These are phyloP conservation scores for Candida succiphila DNA, from an alignment of 805 yeast genomes.

Conservation along the genomic window DNA sequence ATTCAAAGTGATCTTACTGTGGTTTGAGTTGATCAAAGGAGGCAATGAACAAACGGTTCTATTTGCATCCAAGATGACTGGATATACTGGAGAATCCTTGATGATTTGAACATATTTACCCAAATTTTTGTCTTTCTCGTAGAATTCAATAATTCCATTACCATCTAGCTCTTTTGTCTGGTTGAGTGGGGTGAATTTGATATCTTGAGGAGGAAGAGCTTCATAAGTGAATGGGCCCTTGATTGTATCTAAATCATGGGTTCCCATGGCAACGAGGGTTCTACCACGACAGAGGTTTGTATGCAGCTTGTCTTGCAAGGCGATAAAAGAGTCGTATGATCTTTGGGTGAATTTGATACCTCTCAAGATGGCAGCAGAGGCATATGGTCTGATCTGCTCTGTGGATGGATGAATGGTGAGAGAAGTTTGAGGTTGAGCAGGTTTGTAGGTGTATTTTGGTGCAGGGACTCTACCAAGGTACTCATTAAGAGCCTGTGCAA, in stretches of 20 bases:
- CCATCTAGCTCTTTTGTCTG: constrained; percentile 67
- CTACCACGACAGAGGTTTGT: constrained; percentile 94
- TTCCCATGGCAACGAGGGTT: constrained; percentile 96
- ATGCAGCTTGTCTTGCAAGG: constrained; percentile 93
- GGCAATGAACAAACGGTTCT: constrained; percentile 85
- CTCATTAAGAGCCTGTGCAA: constrained; percentile 89
- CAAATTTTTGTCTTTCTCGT: constrained; percentile 82
- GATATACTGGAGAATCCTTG: constrained; percentile 80
- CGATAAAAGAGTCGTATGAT: constrained; percentile 87
- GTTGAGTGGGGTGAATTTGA: constrained; percentile 68
- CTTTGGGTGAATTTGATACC: constrained; percentile 74
- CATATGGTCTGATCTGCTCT: constrained; percentile 74
- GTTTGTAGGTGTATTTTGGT: constrained; percentile 58
- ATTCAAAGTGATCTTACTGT: constrained; percentile 74
- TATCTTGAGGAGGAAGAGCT: constrained; percentile 69
- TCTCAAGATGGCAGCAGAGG: constrained; percentile 90
- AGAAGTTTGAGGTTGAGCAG: constrained; percentile 48
- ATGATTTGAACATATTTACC: constrained; percentile 85
- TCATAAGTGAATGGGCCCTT: constrained; percentile 80
- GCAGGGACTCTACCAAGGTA: constrained; percentile 61
- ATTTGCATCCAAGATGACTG: constrained; percentile 74
- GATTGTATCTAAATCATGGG: constrained; percentile 84
- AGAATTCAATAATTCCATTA: constrained; percentile 73
- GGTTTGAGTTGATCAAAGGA: constrained; percentile 91
- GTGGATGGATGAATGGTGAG: constrained; percentile 74